Base-by-base conservation (phyloP, 352 stramenopile species). In the Albugo candida region DNA sequence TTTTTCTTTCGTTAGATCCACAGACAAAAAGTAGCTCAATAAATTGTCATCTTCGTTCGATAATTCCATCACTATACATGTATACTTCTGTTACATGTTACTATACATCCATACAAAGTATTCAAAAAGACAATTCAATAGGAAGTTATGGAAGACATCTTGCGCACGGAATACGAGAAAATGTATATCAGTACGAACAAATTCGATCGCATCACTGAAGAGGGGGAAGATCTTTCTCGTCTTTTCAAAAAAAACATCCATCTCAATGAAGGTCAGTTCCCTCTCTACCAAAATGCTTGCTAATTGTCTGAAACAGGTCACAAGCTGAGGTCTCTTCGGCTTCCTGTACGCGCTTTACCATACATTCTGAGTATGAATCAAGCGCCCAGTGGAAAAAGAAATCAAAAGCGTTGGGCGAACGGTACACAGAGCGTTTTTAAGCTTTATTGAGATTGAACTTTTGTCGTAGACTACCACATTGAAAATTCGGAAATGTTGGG, bases 341-440 rank as follows among this genome's bases (percentile, higher is more conserved):
- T 24, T 43, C 71, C 71, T 6, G 73, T 82, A 36, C 67, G 71
- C 2, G 83, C 71, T 8, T 65, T 68, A 0, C 55, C 61, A 21
- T 84, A 84, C 42, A 45, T 87, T 41, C 59, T 57, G 2, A 75
- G 78, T 42, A 71, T 70, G 12, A 83, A 84, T 36, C 67, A 84
- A 41, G 58, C 84, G 36, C 75, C 75, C 0, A 38, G 82, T 14
- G 70, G 75, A 24, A 49, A 62, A 24, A 71, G 75, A 27, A 83
- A 84, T 53, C 75, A 87, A 55, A 71, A 84, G 55, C 71, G 75
- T n/a, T 87, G 75, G 75, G 78, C 83, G 46, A 87, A 87, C 36
- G 75, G 75, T 84, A 36, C 43, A 59, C 50, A 0, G 12, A 4
- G 1, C n/a, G 41, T 27, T 34, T 6, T 6, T 11, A 13, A 34